These are phyloP conservation scores for Senna siamea DNA, from an alignment of 306 rosid species.

Conservation along the genomic window DNA sequence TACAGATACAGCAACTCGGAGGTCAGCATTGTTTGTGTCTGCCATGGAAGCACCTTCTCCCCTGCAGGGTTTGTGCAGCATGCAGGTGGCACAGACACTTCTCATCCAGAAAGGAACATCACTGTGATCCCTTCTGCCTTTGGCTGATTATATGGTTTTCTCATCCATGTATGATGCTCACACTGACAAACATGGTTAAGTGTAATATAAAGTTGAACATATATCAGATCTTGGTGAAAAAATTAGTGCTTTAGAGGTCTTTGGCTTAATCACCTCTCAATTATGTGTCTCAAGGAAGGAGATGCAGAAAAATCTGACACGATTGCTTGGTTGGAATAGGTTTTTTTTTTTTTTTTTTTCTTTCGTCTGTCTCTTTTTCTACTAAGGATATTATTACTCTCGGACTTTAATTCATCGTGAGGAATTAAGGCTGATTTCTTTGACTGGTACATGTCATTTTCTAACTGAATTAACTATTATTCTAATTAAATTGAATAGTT, in stretches of 20 bases:
- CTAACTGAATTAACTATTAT: constrained; percentile 9
- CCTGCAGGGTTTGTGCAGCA: constrained; percentile 91
- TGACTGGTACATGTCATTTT: neutral
- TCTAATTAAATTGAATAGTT: neutral
- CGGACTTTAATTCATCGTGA: no score
- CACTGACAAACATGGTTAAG: no score
- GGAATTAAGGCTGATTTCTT: constrained; percentile 3
- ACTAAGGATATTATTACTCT: neutral
- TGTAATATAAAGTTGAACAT: no score
- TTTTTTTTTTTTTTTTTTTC: neutral
- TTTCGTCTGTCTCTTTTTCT: no score
- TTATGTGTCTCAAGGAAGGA: no score
- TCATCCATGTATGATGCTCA: no score
- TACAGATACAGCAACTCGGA: constrained; percentile 62
- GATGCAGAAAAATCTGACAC: no score
- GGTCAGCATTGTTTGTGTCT: constrained; percentile 78
- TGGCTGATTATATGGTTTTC: no score
- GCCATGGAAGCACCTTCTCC: constrained; percentile 85
- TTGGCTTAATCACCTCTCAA: no score
- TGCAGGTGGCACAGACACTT: constrained; percentile 75
- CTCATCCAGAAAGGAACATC: constrained; percentile 71
- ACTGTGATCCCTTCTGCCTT: constrained; percentile 67
- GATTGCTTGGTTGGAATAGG: no score
- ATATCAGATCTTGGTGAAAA: no score
- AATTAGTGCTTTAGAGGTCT: no score